Evolutionary conservation across 2,329 filamentous ascomycete species (phyloP).

Genomic region (Fusarium sp.): DNA sequence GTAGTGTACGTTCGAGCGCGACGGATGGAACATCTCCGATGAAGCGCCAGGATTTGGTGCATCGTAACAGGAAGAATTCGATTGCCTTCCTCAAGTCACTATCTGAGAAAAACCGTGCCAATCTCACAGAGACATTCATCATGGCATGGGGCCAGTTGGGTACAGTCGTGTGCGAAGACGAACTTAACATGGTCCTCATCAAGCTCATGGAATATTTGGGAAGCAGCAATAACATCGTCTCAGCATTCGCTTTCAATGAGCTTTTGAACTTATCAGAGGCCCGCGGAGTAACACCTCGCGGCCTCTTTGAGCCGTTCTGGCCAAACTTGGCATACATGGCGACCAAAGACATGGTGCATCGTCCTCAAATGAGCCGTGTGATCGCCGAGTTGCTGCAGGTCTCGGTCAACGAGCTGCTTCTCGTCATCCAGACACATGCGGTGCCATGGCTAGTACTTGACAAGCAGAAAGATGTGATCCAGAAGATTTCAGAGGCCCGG

Average conservation of each 20-base stretch:
- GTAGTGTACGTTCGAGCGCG: background rate
- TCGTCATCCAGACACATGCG: constrained; percentile 81
- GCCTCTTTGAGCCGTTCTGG: constrained; percentile 90
- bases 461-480: constrained; percentile 80
- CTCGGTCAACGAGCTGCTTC: constrained; percentile 77
- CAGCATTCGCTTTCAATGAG: constrained; percentile 85
- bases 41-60: constrained; percentile 42
- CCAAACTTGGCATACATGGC: constrained; percentile 82
- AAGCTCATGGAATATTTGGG: constrained; percentile 89
- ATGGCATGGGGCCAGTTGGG: constrained; percentile 89
- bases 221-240: constrained; percentile 81
- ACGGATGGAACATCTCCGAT: constrained; percentile 21
- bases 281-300: constrained; percentile 69
- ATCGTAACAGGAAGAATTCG: constrained; percentile 69
- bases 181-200: constrained; percentile 86
- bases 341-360: constrained; percentile 81
- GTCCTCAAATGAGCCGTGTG: constrained; percentile 83
- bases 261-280: constrained; percentile 77
- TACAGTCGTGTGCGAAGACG: constrained; percentile 79
- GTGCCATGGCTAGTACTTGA: constrained; percentile 87
- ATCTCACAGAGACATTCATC: constrained; percentile 84
- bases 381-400: constrained; percentile 85
- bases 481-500: constrained; percentile 82
- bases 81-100: constrained; percentile 78
- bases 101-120: constrained; percentile 73